Evolutionary conservation across 352 stramenopile genomes (phyloP), one percentile per base, ranked within the genome.

Genomic region (Phytophthora agathidicida): DNA sequence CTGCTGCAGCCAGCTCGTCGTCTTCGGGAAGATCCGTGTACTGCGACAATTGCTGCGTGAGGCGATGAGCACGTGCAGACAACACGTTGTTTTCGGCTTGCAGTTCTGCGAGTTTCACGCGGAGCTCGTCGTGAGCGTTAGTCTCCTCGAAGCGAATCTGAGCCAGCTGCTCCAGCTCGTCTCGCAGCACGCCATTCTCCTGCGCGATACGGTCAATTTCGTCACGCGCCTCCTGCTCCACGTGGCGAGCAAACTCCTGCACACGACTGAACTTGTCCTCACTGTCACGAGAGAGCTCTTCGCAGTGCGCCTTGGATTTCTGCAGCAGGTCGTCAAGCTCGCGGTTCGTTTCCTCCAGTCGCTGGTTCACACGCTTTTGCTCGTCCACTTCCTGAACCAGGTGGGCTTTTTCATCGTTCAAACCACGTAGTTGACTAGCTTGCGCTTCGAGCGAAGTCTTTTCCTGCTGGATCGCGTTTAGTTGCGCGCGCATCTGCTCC

Each of bases 21-120:
- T 92, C 84, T 20, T 86, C 80, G 1, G 79, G 79, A 22, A 96
- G 66, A 32, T 91, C 83, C 23, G 84, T 93, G 65, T 90, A 96
- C 62, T 94, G 86, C 8, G 80, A 89, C 35, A 96, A 55, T 48
- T 96, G 81, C 65, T 93, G 71, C 31, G 83, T 92, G 30, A 96
- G 63, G 5, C 84, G 81, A 54, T 93, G 80, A 33, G 84, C 77
- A 27, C 86, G 86, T 6, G 86, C 83, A 3, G 83, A 75, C 41
- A 96, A 54, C 19, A 96, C 81, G 36, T 96, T 92, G 67, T 94
- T 96, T 61, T 96, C 84, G 1, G 86, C 84, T 36, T 94, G 79
- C 16, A 96, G 52, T 46, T 96, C 84, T 0, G 84, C 82, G 20
- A 91, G 71, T 51, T 92, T 73, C 22, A 92, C 65, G 23, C 71